Percentiles rank a stretch among this genome's conserved stretches.
phyloP scores from a whole-genome alignment of 306 rosid genomes.

The Alnus rubra region DNA sequence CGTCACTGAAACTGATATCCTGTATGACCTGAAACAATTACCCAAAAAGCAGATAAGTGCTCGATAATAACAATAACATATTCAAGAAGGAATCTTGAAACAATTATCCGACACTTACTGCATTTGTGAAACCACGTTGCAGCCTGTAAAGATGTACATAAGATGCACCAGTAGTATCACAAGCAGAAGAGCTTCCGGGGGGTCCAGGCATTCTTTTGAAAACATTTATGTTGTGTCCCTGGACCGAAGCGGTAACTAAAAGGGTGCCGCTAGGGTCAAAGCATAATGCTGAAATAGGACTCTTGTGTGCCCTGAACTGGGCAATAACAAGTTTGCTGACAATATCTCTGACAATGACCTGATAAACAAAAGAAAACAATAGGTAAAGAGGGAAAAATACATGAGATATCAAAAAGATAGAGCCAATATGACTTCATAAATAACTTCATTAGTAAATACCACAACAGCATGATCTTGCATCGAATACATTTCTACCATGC shows the following conservation, averaged over 20 bases:
- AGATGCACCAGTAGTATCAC: constrained; percentile 54
- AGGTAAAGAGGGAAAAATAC: constrained; percentile 15
- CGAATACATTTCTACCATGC: not conserved
- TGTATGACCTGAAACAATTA: constrained; percentile 73
- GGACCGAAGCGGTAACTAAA: constrained; percentile 88
- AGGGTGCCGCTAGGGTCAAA: constrained; percentile 93
- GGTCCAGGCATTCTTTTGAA: constrained; percentile 70
- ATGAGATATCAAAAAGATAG: constrained; percentile 7
- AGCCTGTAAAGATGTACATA: constrained; percentile 76
- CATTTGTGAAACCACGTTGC: constrained; percentile 94
- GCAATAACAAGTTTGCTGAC: constrained; percentile 69
- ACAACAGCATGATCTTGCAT: not conserved
- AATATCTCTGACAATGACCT: constrained; percentile 90
- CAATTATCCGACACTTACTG: constrained; percentile 49
- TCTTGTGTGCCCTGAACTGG: constrained; percentile 86
- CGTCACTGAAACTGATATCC: constrained; percentile 89
- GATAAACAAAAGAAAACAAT: constrained; percentile 29
- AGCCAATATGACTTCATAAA: not conserved
- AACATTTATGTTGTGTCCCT: constrained; percentile 93
- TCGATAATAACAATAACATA: not conserved
- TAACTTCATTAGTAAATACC: constrained; percentile 14
- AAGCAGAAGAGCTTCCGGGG: constrained; percentile 38
- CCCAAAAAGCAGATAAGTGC: constrained; percentile 14
- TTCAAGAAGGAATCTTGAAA: constrained; percentile 11
- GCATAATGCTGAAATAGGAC: constrained; percentile 92